Percentiles rank a stretch among this genome's conserved stretches.
phyloP scores from a whole-genome alignment of 2,329 filamentous ascomycete genomes.

The Ophiocordyceps camponoti-leonardi region DNA sequence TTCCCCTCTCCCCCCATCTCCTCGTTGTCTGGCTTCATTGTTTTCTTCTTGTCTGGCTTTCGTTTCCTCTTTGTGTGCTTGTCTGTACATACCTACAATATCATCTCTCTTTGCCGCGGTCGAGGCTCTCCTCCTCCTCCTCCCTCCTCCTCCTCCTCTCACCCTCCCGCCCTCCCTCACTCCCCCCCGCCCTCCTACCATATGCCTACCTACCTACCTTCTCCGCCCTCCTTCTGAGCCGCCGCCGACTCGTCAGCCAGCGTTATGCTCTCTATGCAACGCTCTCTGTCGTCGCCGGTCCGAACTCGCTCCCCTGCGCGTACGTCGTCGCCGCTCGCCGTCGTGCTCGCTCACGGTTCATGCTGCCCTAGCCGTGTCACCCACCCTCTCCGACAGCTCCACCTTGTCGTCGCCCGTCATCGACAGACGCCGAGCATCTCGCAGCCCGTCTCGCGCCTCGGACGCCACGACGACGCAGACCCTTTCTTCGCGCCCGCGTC shows the following conservation, averaged over 20 bases:
- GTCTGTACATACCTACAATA: too few species aligned
- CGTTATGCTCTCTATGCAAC: constrained; percentile 42
- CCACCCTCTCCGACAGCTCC: constrained; percentile 19
- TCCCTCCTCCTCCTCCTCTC: too few species aligned
- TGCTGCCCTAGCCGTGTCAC: constrained; percentile 13
- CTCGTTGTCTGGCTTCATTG: neutral
- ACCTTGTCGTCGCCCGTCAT: constrained; percentile 37
- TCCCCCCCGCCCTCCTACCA: too few species aligned
- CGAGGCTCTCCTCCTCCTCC: neutral
- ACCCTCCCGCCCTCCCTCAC: too few species aligned
- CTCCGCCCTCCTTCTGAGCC: constrained; percentile 5
- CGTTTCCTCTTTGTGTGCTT: neutral
- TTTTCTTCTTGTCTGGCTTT: neutral
- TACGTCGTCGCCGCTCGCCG: constrained; percentile 25
- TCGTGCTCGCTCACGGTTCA: constrained; percentile 12
- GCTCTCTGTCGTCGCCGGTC: constrained; percentile 44
- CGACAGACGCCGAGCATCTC: constrained; percentile 33
- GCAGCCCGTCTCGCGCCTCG: constrained; percentile 33
- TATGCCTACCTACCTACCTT: too few species aligned
- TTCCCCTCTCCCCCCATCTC: neutral
- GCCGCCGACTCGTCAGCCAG: constrained; percentile 19
- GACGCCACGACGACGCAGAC: constrained; percentile 24
- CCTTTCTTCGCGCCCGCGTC: constrained; percentile 24
- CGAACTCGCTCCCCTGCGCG: constrained; percentile 38
- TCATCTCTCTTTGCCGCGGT: neutral